Evolutionary conservation across 169 alveolate genomes (phyloP).

Genomic region (Cryptosporidium sp.): DNA sequence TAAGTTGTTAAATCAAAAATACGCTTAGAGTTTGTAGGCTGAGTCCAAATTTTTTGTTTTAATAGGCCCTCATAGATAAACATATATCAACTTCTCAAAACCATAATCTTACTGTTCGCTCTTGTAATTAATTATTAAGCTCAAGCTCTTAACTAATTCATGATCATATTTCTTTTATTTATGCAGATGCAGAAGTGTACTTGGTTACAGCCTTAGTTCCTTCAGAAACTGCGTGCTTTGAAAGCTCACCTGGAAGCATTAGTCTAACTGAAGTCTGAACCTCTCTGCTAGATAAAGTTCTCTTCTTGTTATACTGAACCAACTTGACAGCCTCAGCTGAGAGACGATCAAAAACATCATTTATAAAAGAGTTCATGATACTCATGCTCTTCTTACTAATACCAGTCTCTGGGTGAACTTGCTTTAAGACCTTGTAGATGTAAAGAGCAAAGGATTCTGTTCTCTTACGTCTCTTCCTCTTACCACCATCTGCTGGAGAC

Average conservation of each 20-base stretch:
- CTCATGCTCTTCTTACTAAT: slow-evolving; percentile 98
- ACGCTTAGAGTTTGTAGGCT: neutral
- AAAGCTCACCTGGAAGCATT: slow-evolving; percentile 98
- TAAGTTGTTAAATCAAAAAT: no score
- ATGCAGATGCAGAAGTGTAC: slow-evolving; percentile 92
- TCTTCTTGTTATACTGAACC: slow-evolving; percentile 96
- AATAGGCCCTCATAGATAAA: neutral
- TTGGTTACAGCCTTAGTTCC: slow-evolving; percentile 99
- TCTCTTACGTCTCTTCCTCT: slow-evolving; percentile 93
- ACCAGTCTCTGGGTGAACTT: slow-evolving; percentile 98
- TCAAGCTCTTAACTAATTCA: slow-evolving; percentile 40
- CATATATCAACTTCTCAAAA: neutral
- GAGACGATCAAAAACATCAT: slow-evolving; percentile 96
- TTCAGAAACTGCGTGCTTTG: slow-evolving; percentile 99
- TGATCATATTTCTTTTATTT: slow-evolving; percentile 30
- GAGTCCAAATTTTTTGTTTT: neutral
- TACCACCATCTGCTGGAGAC: slow-evolving; percentile 86
- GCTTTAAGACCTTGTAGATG: slow-evolving; percentile 98
- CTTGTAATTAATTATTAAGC: slow-evolving; percentile 6
- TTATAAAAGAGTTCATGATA: slow-evolving; percentile 98
- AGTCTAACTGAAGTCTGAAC: slow-evolving; percentile 98
- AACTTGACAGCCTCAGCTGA: slow-evolving; percentile 96
- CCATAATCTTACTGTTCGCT: neutral
- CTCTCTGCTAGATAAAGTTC: slow-evolving; percentile 98
- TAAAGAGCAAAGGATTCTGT: slow-evolving; percentile 96